phyloP scores from a whole-genome alignment of 225 moss, liverwort and hornwort species.

The Pleurozium schreberi region DNA sequence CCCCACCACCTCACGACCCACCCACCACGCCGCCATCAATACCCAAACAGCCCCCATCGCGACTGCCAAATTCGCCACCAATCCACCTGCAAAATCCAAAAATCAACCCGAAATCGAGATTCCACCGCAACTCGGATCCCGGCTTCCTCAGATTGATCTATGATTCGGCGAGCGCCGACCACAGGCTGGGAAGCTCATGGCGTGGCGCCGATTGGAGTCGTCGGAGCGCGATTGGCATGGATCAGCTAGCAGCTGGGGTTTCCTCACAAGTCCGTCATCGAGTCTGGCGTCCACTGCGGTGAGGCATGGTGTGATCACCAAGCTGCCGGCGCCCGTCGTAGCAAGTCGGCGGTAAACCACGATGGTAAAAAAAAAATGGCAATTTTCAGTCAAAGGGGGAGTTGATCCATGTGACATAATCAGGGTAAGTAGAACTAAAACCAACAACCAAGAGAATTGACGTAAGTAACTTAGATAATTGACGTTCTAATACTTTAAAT shows the following conservation, averaged over 20 bases:
- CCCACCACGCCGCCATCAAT: neutral
- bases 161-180: conserved; percentile 1
- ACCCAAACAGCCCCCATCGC: neutral
- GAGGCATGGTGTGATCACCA: neutral
- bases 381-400: too few species aligned
- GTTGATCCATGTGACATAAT: too few species aligned
- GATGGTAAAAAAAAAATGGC: too few species aligned
- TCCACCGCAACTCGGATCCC: neutral
- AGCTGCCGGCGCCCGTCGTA: neutral
- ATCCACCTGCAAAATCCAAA: neutral
- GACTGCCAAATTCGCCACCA: neutral
- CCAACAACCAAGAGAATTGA: too few species aligned
- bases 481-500: too few species aligned
- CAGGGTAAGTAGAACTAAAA: too few species aligned
- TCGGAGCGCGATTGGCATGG: neutral
- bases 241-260: neutral
- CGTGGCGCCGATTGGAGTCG: neutral
- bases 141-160: neutral
- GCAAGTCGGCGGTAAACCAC: too few species aligned
- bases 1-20: neutral
- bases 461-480: too few species aligned
- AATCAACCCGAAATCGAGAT: neutral
- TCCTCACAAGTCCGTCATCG: too few species aligned
- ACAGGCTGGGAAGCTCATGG: neutral
- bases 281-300: neutral